Base-by-base conservation (phyloP, 768 basidiomycete species). In the Lanmaoa pseudosensibilis region DNA sequence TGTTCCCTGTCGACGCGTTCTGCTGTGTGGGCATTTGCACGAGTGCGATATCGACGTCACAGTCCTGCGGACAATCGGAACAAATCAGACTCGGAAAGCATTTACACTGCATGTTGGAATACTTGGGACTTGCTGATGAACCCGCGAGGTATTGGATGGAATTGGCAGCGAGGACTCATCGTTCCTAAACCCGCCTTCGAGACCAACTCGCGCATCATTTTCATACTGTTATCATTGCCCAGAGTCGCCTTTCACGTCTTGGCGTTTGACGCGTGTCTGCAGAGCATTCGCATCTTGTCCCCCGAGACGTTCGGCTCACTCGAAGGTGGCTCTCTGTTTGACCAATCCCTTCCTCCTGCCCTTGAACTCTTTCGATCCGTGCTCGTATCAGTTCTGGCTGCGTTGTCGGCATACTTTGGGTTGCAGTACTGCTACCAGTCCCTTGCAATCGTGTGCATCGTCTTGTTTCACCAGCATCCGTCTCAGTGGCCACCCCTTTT, bases 401-500 rank as follows among this genome's bases (percentile, higher is more conserved):
- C 83, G 10, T 63, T 80, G 55, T 58, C 73, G 51, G 64, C 83
- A 43, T 82, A 83, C 64, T 62, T 71, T 49, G 68, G 75, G 47
- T 71, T 89, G 37, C 71, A 83, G 46, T 60, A 67, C 21, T 62
- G 61, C 10, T 80, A 85, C 57, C 64, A 78, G 46, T 4, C 78
- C 15, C 16, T 67, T 23, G 74, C 81, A 7, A 52, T 87, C 48
- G 49, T 82, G 38, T 77, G 74, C 18, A 65, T 86, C 37, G 47
- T 74, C 47, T 16, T 84, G 33, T 75, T 86, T 27, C 63, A 66
- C 4, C 83, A 86, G 58, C 62, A 68, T 33, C 78, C 80, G 0
- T 71, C 72, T 4, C 75, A 83, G 48, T 88, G 86, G 83, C 87
- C 86, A 0, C 86, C 84, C 1, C 54, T 83, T 5, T 88, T 87